Evolutionary conservation across 192 early-diverging fungal species (phyloP).

Genomic region (Mycoemilia scoparia): DNA sequence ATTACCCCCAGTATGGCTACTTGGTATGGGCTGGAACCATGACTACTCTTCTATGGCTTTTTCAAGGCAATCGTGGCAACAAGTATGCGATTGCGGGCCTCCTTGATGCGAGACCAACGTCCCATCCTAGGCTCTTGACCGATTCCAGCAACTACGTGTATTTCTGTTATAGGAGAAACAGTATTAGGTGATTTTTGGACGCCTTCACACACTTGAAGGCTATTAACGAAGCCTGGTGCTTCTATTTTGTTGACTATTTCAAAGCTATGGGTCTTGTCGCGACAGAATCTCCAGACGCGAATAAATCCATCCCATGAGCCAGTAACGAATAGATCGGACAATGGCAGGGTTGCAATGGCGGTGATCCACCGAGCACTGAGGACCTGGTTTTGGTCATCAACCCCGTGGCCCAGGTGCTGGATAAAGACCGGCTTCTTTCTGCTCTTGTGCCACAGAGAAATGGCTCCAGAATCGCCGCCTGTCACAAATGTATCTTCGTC

Average conservation of each 20-base stretch:
- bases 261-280: conserved; percentile 38
- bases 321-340: conserved; percentile 78
- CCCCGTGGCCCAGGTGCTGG: conserved; percentile 54
- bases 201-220: conserved; percentile 15
- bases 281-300: conserved; percentile 68
- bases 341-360: conserved; percentile 57
- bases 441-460: conserved; percentile 82
- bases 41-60: no score
- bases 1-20: no score
- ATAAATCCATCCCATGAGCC: conserved; percentile 79
- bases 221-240: conserved; percentile 42
- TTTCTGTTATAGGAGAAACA: conserved; percentile 7
- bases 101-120: conserved; percentile 83
- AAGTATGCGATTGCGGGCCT: no score
- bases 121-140: conserved; percentile 85
- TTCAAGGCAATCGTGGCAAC: no score
- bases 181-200: not conserved
- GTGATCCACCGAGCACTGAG: conserved; percentile 65
- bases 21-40: no score
- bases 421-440: conserved; percentile 88
- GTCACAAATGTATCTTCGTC: conserved; percentile 88
- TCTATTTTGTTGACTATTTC: conserved; percentile 33
- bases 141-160: conserved; percentile 43
- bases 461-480: conserved; percentile 69
- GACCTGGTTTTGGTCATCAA: conserved; percentile 3